phyloP scores from a whole-genome alignment of 2,329 filamentous ascomycete genomes.

The Calonectria multiphialidica region DNA sequence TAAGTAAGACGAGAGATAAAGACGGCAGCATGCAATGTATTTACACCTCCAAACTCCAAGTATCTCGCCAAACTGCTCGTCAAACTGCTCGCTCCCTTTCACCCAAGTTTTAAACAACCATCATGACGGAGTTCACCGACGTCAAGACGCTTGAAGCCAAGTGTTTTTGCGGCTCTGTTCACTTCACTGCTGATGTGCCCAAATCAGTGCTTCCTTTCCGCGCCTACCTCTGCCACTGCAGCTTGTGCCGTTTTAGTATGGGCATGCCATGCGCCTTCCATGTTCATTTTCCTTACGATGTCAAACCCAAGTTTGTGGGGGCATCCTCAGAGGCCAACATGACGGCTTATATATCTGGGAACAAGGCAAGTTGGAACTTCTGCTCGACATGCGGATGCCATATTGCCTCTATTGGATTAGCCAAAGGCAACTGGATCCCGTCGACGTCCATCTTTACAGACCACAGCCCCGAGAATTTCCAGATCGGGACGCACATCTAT shows the following conservation, averaged over 20 bases:
- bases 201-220: slow-evolving; percentile 53
- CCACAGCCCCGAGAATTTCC: slow-evolving; percentile 50
- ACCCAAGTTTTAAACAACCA: background rate
- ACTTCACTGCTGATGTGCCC: slow-evolving; percentile 56
- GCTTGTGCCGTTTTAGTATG: slow-evolving; percentile 56
- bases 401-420: slow-evolving; percentile 51
- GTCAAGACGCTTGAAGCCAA: slow-evolving; percentile 56
- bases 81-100: background rate
- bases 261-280: slow-evolving; percentile 59
- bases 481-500: slow-evolving; percentile 51
- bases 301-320: slow-evolving; percentile 53
- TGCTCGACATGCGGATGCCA: slow-evolving; percentile 61
- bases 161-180: slow-evolving; percentile 59
- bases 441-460: slow-evolving; percentile 55
- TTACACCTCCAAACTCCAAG: background rate
- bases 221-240: slow-evolving; percentile 60
- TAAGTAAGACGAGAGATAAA: background rate
- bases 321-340: slow-evolving; percentile 53
- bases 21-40: background rate
- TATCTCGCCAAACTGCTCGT: background rate
- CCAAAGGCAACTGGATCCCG: slow-evolving; percentile 51
- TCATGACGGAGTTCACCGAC: slow-evolving; percentile 34
- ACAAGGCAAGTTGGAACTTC: slow-evolving; percentile 53
- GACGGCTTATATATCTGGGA: slow-evolving; percentile 48
- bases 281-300: slow-evolving; percentile 48